Evolutionary conservation across 805 yeast genomes (phyloP).

Genomic region (Candida berthetii): DNA sequence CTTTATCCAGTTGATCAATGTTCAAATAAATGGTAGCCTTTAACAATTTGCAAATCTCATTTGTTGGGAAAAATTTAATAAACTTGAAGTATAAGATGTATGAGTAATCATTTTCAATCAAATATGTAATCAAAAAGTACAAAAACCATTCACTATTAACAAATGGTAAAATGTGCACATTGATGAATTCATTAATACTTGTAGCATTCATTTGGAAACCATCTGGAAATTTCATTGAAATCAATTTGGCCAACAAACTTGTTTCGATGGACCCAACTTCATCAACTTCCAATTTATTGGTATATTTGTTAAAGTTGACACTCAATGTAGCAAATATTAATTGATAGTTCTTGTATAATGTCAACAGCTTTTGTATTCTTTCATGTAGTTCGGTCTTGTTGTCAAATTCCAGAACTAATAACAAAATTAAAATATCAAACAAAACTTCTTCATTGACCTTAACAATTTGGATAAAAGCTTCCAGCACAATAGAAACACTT

Average conservation of each 20-base stretch:
- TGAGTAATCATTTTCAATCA: conserved; percentile 8
- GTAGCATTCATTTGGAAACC: conserved; percentile 10
- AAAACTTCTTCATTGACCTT: conserved; percentile 23
- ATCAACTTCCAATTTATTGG: conserved; percentile 14
- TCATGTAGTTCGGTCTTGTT: conserved; percentile 14
- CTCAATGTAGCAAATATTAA: conserved; percentile 9
- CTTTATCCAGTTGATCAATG: conserved; percentile 17
- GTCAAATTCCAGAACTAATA: conserved; percentile 32
- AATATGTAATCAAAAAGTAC: conserved; percentile 2
- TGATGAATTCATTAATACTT: conserved; percentile 8
- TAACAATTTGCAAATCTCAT: conserved; percentile 14
- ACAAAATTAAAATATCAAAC: conserved; percentile 25
- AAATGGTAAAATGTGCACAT: conserved; percentile 10
- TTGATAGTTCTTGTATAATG: conserved; percentile 12
- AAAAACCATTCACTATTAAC: conserved; percentile 13
- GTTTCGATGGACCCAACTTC: conserved; percentile 5
- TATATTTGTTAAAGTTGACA: conserved; percentile 6
- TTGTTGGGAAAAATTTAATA: conserved; percentile 9
- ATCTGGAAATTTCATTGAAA: conserved; percentile 5
- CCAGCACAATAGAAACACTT: conserved; percentile 16
- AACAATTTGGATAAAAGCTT: conserved; percentile 22
- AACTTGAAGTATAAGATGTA: conserved; percentile 10
- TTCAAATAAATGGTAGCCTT: conserved; percentile 18
- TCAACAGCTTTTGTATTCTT: conserved; percentile 11
- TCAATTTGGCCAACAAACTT: conserved; percentile 7